Base-by-base conservation (phyloP, 73 alveolate species). In the Halteria grandinella region DNA sequence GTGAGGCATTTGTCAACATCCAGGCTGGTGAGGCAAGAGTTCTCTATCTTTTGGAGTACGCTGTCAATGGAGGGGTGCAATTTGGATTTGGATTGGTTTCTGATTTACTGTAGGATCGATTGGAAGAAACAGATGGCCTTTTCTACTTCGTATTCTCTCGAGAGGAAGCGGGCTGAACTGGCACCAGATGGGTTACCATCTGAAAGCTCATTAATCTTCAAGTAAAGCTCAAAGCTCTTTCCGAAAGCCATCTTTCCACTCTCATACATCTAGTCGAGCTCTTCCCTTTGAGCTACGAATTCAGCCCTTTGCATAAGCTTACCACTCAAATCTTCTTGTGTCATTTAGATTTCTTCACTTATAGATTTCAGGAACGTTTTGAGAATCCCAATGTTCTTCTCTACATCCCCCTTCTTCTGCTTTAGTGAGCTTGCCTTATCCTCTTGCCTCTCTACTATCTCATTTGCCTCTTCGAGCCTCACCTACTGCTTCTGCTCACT, bases 281-380 rank as follows among this genome's bases (percentile, higher is more conserved):
- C 86, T 48, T 84, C 93, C 34, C 93, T 58, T n/a, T 84, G 63
- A 11, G 93, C 93, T 3, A 84, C 93, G 41, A 75, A 71, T n/a
- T 84, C 88, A 5, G 93, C 93, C 43, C 93, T 75, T 55, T 84
- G 62, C 78, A 84, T 66, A 23, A 84, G 58, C 43, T 84, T 84
- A 0, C 89, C 78, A 79, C 31, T 84, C 28, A 84, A 41, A 45
- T 84, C 93, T 40, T 84, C 93, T 47, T 76, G 44, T 8, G 87
- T 53, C 81, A 84, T 54, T 27, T 79, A 52, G 40, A 75, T 69
- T 37, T 69, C 77, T 75, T 84, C 93, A 50, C 77, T 55, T 6
- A 66, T 36, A 58, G 62, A 33, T 23, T 0, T 25, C n/a, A 79
- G 77, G 63, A 79, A 55, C 15, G 41, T 41, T 44, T 50, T 75